phyloP scores from a whole-genome alignment of 2,329 filamentous ascomycete genomes.

The Catunica adiposa region DNA sequence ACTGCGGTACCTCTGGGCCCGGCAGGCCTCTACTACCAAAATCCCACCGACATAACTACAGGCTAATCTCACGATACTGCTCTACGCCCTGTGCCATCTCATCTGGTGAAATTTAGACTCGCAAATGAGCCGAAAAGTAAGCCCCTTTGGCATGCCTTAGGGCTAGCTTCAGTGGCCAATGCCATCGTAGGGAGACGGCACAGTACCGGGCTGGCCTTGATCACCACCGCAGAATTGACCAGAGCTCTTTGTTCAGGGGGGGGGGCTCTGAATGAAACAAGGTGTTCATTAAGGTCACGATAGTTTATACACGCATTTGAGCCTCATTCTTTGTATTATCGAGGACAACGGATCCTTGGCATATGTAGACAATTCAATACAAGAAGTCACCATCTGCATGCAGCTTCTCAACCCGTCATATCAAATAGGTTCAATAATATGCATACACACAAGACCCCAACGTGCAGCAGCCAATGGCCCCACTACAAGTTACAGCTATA shows the following conservation, averaged over 20 bases:
- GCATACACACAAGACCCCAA: background rate
- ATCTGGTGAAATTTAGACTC: background rate
- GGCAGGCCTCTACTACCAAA: background rate
- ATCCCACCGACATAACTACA: background rate
- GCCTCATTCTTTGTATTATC: background rate
- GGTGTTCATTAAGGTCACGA: background rate
- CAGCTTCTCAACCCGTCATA: background rate
- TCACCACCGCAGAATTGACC: slow-evolving; percentile 4
- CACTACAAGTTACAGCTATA: no score
- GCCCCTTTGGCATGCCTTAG: background rate
- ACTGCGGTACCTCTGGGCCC: background rate
- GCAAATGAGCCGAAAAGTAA: background rate
- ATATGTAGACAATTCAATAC: background rate
- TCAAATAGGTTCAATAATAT: background rate
- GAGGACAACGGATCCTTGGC: background rate
- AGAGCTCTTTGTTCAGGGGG: background rate
- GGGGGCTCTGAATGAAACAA: background rate
- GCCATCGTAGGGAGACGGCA: slow-evolving; percentile 1
- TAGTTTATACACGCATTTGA: background rate
- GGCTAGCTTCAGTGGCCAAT: slow-evolving; percentile 1
- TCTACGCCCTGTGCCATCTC: no score
- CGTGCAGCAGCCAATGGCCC: background rate
- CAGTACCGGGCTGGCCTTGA: background rate
- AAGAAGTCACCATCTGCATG: background rate
- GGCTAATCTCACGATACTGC: background rate